Evolutionary conservation across 345 rosid species (phyloP).

Genomic region (Populus ilicifolia): DNA sequence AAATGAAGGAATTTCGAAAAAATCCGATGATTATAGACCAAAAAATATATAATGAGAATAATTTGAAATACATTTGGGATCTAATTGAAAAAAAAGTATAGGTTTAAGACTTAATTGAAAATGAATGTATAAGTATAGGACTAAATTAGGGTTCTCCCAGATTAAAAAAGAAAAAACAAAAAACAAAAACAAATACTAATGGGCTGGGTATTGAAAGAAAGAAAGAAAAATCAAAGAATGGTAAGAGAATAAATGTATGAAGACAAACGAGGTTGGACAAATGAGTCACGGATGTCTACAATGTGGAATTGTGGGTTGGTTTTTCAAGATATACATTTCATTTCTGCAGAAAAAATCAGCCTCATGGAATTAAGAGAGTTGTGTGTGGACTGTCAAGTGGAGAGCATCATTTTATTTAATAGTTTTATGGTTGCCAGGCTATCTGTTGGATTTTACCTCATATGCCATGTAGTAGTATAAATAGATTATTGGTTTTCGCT

Average conservation of each 20-base stretch:
- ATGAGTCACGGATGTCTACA: slow-evolving; percentile 2
- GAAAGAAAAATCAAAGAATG: slow-evolving; percentile 1
- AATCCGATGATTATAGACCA: no score
- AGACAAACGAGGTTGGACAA: slow-evolving; percentile 11
- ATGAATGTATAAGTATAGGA: no score
- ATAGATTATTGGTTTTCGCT: no score
- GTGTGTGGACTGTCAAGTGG: slow-evolving; percentile 8
- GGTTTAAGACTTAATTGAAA: no score
- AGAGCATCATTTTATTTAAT: not conserved
- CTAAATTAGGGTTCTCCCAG: no score
- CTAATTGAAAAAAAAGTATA: no score
- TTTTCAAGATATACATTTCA: slow-evolving; percentile 9
- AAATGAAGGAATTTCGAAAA: no score
- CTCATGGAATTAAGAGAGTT: not conserved
- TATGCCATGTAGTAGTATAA: no score
- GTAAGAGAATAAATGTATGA: not conserved
- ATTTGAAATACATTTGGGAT: no score
- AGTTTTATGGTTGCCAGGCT: not conserved
- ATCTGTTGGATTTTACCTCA: no score
- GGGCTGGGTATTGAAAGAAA: not conserved
- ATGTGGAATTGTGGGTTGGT: slow-evolving; percentile 6
- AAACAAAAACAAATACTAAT: not conserved
- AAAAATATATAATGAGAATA: no score
- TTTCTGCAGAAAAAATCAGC: not conserved
- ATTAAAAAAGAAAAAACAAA: no score